Percentiles rank a stretch among this genome's conserved stretches.
phyloP scores from a whole-genome alignment of 345 rosid species.

The Euphorbia peplus region DNA sequence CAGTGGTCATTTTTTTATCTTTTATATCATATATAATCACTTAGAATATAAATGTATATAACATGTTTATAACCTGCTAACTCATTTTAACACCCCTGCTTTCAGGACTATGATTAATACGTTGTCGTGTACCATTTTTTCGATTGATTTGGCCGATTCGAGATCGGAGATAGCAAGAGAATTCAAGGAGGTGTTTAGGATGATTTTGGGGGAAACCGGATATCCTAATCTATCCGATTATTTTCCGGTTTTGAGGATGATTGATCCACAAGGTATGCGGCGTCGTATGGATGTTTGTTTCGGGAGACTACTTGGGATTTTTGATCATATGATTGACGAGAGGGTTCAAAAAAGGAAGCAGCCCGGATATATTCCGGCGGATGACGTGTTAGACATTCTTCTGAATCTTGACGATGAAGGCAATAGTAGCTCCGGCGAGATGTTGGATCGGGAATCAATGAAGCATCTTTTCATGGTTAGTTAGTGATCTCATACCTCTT shows the following conservation, averaged over 20 bases:
- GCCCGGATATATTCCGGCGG: not conserved
- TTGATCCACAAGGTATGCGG: conserved; percentile 17
- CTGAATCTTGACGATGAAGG: conserved; percentile 23
- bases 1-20: no score
- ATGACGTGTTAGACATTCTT: conserved; percentile 36
- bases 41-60: no score
- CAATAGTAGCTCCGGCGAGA: conserved; percentile 9
- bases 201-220: not conserved
- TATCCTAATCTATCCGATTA: not conserved
- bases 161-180: not conserved
- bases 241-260: conserved; percentile 4
- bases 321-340: conserved; percentile 30
- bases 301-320: conserved; percentile 19
- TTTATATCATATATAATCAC: no score
- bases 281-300: not conserved
- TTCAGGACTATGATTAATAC: not conserved
- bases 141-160: conserved; percentile 2
- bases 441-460: conserved; percentile 21
- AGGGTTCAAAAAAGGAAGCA: conserved; percentile 18
- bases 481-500: no score
- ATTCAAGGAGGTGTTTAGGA: not conserved
- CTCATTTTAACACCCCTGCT: no score
- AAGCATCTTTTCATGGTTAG: not conserved
- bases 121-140: not conserved
- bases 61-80: no score